Evolutionary conservation across 306 rosid genomes (phyloP), one percentile per base, ranked within the genome.

Genomic region (Inga oerstediana): DNA sequence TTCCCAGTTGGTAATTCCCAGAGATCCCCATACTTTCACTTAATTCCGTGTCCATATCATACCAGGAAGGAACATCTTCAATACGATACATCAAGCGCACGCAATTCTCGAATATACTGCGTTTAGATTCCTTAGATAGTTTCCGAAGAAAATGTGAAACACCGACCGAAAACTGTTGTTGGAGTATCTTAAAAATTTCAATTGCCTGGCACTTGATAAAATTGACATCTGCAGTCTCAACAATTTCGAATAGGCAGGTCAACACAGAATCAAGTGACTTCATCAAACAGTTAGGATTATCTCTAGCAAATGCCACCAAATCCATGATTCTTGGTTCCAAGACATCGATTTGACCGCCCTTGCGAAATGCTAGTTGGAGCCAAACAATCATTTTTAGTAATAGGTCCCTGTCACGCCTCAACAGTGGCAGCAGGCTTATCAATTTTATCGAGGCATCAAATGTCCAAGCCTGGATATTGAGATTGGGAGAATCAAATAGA

Each of bases 11-110:
- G 66, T 24, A 81, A 77, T 20, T 15, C 14, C 51, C 44, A 17
- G 76, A 13, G 4, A 20, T 1, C 76, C 79, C 88, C 2, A 59
- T 54, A 0, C 1, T 1, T 0, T 6, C 4, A 75, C 35, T 51
- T 10, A 5, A 2, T 10, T 4, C 16, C 8, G 6, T 0, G 4
- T 77, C 64, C 45, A 71, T 27, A 5, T 77, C 70, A 52, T 77
- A 72, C 88, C 81, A 80, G 39, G 10, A 7, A 49, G 79, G 65
- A 43, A 49, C 58, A 11, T 81, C 85, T 22, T 43, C 20, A 62
- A 85, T 3, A 22, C 24, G 14, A 12, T 59, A 2, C 70, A 85
- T 2, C 88, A 85, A 62, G 20, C 37, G 61, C 72, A 77, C 9
- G 56, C 64, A 24, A 77, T 75, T 54, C 14, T 7, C 20, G 43